Conservation (phyloP, 345 rosid genomes). For the Corchorus olitorius region DNA sequence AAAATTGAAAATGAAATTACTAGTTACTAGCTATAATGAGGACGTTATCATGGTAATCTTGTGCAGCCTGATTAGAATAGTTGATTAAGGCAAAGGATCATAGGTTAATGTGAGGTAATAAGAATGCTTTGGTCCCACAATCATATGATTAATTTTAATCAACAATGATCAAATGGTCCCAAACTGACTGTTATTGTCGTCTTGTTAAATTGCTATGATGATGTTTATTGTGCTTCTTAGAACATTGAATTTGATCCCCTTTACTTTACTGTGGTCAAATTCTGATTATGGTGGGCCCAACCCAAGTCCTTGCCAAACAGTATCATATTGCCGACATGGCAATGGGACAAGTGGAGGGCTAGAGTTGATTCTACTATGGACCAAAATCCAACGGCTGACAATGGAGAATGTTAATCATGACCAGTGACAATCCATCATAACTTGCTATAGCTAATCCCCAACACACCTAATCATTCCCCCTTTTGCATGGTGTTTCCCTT, state of each 20-base stretch:
- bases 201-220: neutral
- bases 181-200: conserved; percentile 9
- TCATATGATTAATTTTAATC: conserved; percentile 10
- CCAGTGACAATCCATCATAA: conserved; percentile 35
- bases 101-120: neutral
- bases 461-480: conserved; percentile 33
- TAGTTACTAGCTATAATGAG: neutral
- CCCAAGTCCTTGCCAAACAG: conserved; percentile 21
- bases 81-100: conserved; percentile 17
- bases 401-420: conserved; percentile 30
- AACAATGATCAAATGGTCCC: conserved; percentile 8
- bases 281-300: neutral
- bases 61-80: conserved; percentile 20
- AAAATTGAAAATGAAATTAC: neutral
- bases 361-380: conserved; percentile 13
- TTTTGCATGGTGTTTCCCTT: conserved; percentile 32
- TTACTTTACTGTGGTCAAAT: neutral
- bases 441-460: conserved; percentile 8
- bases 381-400: conserved; percentile 37
- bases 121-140: conserved; percentile 16
- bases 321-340: conserved; percentile 43
- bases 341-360: conserved; percentile 25
- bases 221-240: neutral
- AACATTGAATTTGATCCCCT: neutral
- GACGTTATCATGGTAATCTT: conserved; percentile 20